Conservation (phyloP, 2,329 filamentous ascomycete species). For the Ophiosphaerella narmari region DNA sequence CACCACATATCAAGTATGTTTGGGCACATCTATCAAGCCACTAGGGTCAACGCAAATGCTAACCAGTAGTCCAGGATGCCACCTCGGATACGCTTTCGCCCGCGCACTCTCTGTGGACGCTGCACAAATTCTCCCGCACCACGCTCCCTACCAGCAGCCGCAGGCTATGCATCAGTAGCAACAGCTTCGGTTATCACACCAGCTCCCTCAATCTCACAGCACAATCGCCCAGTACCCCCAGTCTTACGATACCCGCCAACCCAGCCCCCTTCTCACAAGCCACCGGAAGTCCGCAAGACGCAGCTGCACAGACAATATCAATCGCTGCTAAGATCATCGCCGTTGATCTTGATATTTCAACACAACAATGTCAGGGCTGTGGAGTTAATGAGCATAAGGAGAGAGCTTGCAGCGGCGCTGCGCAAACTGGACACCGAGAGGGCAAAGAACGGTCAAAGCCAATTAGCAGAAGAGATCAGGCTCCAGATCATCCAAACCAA, state of each 20-base stretch:
- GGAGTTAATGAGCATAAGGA: constrained; percentile 74
- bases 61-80: constrained; percentile 34
- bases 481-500: constrained; percentile 85
- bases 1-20: constrained; percentile 34
- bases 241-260: constrained; percentile 62
- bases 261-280: constrained; percentile 87
- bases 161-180: constrained; percentile 57
- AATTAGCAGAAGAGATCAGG: constrained; percentile 67
- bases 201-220: constrained; percentile 58
- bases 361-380: constrained; percentile 76
- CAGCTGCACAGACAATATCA: constrained; percentile 88
- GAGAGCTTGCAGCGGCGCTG: constrained; percentile 68
- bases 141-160: constrained; percentile 37
- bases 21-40: neutral
- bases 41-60: neutral
- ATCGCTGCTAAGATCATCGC: constrained; percentile 82
- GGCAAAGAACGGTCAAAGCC: constrained; percentile 59
- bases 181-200: constrained; percentile 57
- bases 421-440: constrained; percentile 70
- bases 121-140: constrained; percentile 27
- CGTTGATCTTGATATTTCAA: constrained; percentile 84
- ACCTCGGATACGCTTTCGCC: constrained; percentile 44
- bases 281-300: constrained; percentile 84
- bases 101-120: constrained; percentile 36
- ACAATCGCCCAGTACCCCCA: constrained; percentile 49